These are phyloP conservation scores for Cymbidium sinense DNA, from an alignment of 106 monocot species.

Conservation along the genomic window DNA sequence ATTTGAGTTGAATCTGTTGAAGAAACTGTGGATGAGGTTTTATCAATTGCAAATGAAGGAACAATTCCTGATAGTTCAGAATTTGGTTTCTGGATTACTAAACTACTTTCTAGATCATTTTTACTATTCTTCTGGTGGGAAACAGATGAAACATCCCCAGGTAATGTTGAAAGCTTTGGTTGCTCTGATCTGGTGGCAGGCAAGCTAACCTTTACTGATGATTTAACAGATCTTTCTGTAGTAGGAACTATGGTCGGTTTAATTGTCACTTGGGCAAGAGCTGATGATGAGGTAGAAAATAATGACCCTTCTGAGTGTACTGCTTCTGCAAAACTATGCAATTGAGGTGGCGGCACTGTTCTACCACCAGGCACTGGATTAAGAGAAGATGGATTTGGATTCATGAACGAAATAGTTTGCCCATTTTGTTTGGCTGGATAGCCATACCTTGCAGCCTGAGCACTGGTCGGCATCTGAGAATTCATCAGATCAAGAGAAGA, in stretches of 20 bases:
- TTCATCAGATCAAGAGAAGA: slow-evolving; percentile 33
- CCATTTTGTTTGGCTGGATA: slow-evolving; percentile 49
- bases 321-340: slow-evolving; percentile 12
- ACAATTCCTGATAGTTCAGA: not conserved
- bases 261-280: slow-evolving; percentile 23
- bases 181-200: slow-evolving; percentile 19
- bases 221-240: slow-evolving; percentile 12
- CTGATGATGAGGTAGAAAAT: slow-evolving; percentile 16
- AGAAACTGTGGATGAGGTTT: not conserved
- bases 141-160: slow-evolving; percentile 4
- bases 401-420: slow-evolving; percentile 32
- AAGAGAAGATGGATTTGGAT: slow-evolving; percentile 6
- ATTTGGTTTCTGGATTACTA: not conserved
- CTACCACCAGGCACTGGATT: not conserved
- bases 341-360: slow-evolving; percentile 1
- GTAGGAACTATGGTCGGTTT: slow-evolving; percentile 8
- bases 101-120: not conserved
- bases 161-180: slow-evolving; percentile 9
- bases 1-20: slow-evolving; percentile 13
- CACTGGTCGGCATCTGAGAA: slow-evolving; percentile 37
- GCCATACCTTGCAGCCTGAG: slow-evolving; percentile 33
- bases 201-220: slow-evolving; percentile 31
- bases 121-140: slow-evolving; percentile 10
- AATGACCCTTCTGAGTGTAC: slow-evolving; percentile 16
- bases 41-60: not conserved